Evolutionary conservation across 2,329 filamentous ascomycete genomes (phyloP).

Genomic region (Amauroascus niger): DNA sequence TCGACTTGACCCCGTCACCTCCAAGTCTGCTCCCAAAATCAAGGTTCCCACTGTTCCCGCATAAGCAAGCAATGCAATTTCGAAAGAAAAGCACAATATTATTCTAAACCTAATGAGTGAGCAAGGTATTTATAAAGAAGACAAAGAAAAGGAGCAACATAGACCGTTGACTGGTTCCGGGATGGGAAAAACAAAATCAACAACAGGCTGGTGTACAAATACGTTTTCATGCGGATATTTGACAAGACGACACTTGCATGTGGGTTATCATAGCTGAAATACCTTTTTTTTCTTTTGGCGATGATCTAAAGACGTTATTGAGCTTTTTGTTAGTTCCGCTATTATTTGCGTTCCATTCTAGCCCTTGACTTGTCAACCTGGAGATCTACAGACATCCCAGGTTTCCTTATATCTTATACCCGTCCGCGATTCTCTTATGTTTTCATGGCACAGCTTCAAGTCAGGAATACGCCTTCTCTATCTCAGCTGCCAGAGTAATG

Average conservation of each 20-base stretch:
- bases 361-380: neutral
- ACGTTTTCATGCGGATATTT: neutral
- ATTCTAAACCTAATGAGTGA: neutral
- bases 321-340: neutral
- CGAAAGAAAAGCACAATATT: neutral
- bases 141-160: neutral
- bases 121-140: neutral
- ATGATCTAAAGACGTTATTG: slow-evolving; percentile 6
- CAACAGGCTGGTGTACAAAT: slow-evolving; percentile 2
- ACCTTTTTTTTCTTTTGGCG: neutral
- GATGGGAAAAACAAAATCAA: neutral
- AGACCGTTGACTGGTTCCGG: neutral
- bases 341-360: neutral
- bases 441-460: neutral
- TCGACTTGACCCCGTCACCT: slow-evolving; percentile 39
- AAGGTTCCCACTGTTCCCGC: slow-evolving; percentile 7
- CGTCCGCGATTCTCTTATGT: neutral
- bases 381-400: neutral
- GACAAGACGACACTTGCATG: neutral
- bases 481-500: neutral
- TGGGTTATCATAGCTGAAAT: neutral
- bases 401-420: neutral
- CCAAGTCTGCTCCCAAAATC: slow-evolving; percentile 17
- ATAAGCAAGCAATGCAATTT: slow-evolving; percentile 1
- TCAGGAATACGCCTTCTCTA: neutral